Evolutionary conservation across 495 filamentous ascomycete genomes (phyloP).

Genomic region (Tuber borchii): DNA sequence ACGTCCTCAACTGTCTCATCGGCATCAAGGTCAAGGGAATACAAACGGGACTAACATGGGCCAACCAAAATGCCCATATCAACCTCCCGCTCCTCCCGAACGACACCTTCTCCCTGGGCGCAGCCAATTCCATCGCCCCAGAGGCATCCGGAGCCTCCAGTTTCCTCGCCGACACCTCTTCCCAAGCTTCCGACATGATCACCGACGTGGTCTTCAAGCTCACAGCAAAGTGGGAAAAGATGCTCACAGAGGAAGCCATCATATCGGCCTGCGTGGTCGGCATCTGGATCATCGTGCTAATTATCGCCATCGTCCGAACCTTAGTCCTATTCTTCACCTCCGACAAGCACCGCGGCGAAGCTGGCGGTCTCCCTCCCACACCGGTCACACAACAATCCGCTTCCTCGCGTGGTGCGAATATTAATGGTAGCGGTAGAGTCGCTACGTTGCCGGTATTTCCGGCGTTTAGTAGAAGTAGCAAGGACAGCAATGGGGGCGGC

Average conservation of each 20-base stretch:
- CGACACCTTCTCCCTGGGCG: conserved; percentile 78
- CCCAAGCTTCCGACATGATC: conserved; percentile 68
- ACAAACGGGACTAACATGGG: conserved; percentile 82
- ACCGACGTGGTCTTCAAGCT: conserved; percentile 65
- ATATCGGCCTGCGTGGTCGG: conserved; percentile 65
- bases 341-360: conserved; percentile 53
- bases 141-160: conserved; percentile 54
- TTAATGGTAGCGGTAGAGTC: neutral
- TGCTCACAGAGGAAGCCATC: conserved; percentile 66
- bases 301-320: conserved; percentile 65
- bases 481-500: conserved; percentile 11
- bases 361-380: conserved; percentile 38
- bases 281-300: conserved; percentile 67
- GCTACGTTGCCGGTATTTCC: conserved; percentile 14
- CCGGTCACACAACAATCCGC: neutral
- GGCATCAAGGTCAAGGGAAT: conserved; percentile 68
- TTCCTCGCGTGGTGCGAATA: neutral
- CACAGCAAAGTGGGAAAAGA: conserved; percentile 54
- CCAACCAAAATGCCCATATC: conserved; percentile 75
- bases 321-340: conserved; percentile 49
- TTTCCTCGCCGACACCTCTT: conserved; percentile 68
- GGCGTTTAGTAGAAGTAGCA: conserved; percentile 15
- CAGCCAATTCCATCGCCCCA: conserved; percentile 54
- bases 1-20: conserved; percentile 68
- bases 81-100: conserved; percentile 69